Evolutionary conservation across 1,284 basidiomycete species (phyloP).

Genomic region (Tilletiaria anomala): DNA sequence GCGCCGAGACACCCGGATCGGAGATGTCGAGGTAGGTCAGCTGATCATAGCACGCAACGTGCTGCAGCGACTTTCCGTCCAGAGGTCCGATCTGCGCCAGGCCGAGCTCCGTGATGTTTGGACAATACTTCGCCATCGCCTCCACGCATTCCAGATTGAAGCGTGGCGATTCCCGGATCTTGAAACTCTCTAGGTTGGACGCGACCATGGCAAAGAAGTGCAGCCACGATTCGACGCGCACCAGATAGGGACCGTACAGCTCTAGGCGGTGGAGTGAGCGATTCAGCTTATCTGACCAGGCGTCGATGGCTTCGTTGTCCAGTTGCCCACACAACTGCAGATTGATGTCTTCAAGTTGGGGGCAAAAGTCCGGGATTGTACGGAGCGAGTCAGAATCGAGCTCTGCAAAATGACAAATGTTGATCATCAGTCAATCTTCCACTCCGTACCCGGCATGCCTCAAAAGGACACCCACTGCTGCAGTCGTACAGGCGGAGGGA

Average conservation of each 20-base stretch:
- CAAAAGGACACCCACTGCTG: slow-evolving; percentile 53
- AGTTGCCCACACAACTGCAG: slow-evolving; percentile 80
- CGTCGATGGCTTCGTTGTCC: slow-evolving; percentile 52
- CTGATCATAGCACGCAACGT: slow-evolving; percentile 39
- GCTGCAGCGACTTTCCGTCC: slow-evolving; percentile 24
- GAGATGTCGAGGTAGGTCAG: slow-evolving; percentile 53
- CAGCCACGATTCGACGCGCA: slow-evolving; percentile 61
- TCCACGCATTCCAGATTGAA: slow-evolving; percentile 63
- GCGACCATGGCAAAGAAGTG: slow-evolving; percentile 55
- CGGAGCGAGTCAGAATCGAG: slow-evolving; percentile 22
- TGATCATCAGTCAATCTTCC: slow-evolving; percentile 10
- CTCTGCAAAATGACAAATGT: slow-evolving; percentile 43
- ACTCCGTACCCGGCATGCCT: background rate
- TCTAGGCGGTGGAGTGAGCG: slow-evolving; percentile 55
- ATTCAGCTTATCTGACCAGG: slow-evolving; percentile 55
- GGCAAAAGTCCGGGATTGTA: slow-evolving; percentile 23
- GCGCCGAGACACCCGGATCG: slow-evolving; percentile 43
- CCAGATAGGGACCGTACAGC: slow-evolving; percentile 77
- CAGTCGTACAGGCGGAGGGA: slow-evolving; percentile 72
- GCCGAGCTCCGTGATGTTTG: slow-evolving; percentile 54
- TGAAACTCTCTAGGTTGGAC: slow-evolving; percentile 54
- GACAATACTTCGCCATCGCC: slow-evolving; percentile 52
- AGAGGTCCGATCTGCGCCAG: slow-evolving; percentile 62
- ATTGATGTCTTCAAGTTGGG: slow-evolving; percentile 40
- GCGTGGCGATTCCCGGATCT: slow-evolving; percentile 62